These are phyloP conservation scores for Podospora pseudopauciseta DNA, from an alignment of 495 filamentous ascomycete species.

Conservation along the genomic window DNA sequence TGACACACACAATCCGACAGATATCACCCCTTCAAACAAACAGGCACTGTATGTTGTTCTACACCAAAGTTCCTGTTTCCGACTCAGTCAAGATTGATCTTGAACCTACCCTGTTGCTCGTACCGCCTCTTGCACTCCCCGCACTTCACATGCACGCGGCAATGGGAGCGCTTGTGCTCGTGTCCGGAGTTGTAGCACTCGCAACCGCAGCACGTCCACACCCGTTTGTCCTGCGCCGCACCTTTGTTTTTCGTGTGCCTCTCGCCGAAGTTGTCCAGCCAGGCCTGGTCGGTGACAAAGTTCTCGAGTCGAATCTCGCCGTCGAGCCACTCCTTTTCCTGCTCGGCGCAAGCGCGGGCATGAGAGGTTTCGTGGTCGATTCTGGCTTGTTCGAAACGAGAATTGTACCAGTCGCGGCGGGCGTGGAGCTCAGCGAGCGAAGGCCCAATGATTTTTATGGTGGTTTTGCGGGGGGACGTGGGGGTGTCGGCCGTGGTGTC, in stretches of 20 bases:
- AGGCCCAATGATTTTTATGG: background rate
- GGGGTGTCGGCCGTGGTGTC: background rate
- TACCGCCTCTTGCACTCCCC: background rate
- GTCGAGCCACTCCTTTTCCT: background rate
- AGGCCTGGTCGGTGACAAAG: background rate
- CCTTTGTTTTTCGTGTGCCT: background rate
- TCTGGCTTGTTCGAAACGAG: no score
- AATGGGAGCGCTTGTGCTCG: background rate
- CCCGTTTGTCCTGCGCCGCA: background rate
- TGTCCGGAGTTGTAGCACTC: background rate
- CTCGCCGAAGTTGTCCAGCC: background rate
- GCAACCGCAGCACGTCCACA: background rate
- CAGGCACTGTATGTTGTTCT: background rate
- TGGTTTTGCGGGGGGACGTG: background rate
- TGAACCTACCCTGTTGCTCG: background rate
- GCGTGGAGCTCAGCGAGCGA: background rate
- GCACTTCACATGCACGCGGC: background rate
- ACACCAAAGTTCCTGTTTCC: background rate
- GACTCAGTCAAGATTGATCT: background rate
- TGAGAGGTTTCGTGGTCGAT: no score
- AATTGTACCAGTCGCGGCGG: no score
- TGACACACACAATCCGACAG: no score
- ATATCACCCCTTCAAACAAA: no score
- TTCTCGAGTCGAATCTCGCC: background rate
- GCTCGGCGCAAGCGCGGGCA: no score